Evolutionary conservation across 345 rosid genomes (phyloP), one percentile per base, ranked within the genome.

Genomic region (Eutrema heterophyllum): DNA sequence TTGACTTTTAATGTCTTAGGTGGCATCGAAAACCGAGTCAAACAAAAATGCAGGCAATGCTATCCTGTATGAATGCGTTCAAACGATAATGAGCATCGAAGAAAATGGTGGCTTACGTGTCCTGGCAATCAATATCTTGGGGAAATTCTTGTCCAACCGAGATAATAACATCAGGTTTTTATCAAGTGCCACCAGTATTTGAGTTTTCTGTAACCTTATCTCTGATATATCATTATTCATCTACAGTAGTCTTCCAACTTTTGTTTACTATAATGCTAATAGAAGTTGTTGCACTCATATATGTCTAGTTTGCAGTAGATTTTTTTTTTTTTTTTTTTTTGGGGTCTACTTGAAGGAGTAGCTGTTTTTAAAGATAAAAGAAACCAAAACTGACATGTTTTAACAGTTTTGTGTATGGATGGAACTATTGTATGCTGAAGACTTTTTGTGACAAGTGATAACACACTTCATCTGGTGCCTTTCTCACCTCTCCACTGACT

Each of bases 31-130:
- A 88, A 92, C 97, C 10, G 97, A 94, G 82, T 86, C 98, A 59
- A 91, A 91, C 81, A 94, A 92, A 86, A 94, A 94, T 83, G 95
- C 97, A 14, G 97, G 98, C 67, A 91, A 94, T 79, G 98, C 97
- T 36, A 91, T 94, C 84, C 81, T 91, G n/a, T 94, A 94, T 55
- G 93, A 94, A 82, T 94, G 96, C 70, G 97, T 94, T 78, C 93
- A 88, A 76, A 94, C 98, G 36, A 94, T 94, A 67, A 89, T 91
- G 97, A 91, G 97, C 85, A 84, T 91, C 56, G 97, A 91, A 83
- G 98, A 94, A 75, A 89, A 85, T 75, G 89, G 97, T 82, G 98
- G 98, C 55, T 83, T 94, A 62, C 89, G 97, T 71, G 98, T 94
- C 73, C 98, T 94, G 78, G 98, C 98, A 64, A 88, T 94, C 76